Percentiles rank a stretch among this genome's conserved stretches.
Evolutionary conservation across 2,329 filamentous ascomycete genomes (phyloP).

Genomic region (Coniochaeta hoffmannii): DNA sequence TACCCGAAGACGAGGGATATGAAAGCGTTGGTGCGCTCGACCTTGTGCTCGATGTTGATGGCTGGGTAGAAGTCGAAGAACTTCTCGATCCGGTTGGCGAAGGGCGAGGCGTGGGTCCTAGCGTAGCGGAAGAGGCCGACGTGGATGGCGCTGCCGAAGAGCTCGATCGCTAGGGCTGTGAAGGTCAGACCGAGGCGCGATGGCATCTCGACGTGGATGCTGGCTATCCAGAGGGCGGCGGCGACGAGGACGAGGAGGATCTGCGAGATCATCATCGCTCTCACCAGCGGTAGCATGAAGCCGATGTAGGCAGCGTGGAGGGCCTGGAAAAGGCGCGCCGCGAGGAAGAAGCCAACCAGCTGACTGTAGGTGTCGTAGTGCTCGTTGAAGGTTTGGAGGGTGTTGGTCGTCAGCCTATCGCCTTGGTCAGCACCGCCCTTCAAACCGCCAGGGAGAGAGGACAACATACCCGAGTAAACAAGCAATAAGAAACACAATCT

Average conservation of each 20-base stretch:
- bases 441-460: neutral
- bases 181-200: conserved; percentile 38
- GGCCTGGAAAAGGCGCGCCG: conserved; percentile 45
- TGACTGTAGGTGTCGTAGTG: conserved; percentile 45
- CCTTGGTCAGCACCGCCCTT: neutral
- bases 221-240: conserved; percentile 50
- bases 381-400: conserved; percentile 45
- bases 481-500: conserved; percentile 53
- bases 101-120: conserved; percentile 10
- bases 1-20: conserved; percentile 59
- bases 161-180: conserved; percentile 46
- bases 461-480: conserved; percentile 46
- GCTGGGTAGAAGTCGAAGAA: conserved; percentile 54
- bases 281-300: conserved; percentile 48
- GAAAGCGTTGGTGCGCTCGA: conserved; percentile 57
- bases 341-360: conserved; percentile 53
- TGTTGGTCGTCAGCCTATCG: conserved; percentile 50
- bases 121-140: conserved; percentile 30
- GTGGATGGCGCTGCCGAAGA: conserved; percentile 37
- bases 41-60: conserved; percentile 59
- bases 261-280: conserved; percentile 44
- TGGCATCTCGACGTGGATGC: conserved; percentile 39
- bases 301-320: conserved; percentile 39
- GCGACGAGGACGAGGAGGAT: conserved; percentile 37
- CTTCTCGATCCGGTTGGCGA: conserved; percentile 19